Evolutionary conservation across 2,329 filamentous ascomycete species (phyloP).

Genomic region (Gaeumannomyces sp.): DNA sequence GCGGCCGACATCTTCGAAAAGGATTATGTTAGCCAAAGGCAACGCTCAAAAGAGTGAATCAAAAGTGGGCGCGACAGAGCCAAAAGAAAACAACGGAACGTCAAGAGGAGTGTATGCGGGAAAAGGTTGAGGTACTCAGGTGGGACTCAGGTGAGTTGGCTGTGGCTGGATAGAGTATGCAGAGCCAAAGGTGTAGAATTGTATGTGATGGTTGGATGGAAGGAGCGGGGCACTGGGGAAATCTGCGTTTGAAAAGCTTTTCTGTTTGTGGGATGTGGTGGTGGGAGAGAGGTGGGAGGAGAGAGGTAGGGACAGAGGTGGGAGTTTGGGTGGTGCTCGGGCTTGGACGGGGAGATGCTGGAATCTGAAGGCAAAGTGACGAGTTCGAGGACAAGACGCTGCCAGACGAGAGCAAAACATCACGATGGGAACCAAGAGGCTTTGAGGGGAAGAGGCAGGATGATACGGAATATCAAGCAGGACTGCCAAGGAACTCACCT

Average conservation of each 20-base stretch:
- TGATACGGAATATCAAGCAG: not conserved
- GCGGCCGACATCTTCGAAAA: not conserved
- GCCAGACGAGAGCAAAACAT: no score
- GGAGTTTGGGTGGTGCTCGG: not conserved
- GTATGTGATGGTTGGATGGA: not conserved
- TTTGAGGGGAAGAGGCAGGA: not conserved
- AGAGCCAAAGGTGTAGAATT: not conserved
- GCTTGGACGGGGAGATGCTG: not conserved
- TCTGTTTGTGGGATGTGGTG: not conserved
- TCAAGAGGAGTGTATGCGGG: not conserved
- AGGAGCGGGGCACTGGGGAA: not conserved
- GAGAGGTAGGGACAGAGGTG: no score
- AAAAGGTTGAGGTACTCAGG: not conserved
- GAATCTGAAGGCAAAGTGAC: slow-evolving; percentile 3
- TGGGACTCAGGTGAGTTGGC: not conserved
- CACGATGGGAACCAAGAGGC: not conserved
- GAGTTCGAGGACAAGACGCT: no score
- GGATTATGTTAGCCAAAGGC: not conserved
- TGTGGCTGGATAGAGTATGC: not conserved
- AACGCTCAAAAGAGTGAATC: not conserved
- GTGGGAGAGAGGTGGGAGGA: no score
- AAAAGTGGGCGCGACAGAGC: no score
- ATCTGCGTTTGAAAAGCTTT: not conserved
- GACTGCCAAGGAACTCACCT: slow-evolving; percentile 22
- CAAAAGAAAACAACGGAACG: no score